A percentile compares a stretch with the other conserved stretches of the same genome.
Evolutionary conservation across 176 grass and related monocot genomes (phyloP).

Genomic region (Chloris gayana): DNA sequence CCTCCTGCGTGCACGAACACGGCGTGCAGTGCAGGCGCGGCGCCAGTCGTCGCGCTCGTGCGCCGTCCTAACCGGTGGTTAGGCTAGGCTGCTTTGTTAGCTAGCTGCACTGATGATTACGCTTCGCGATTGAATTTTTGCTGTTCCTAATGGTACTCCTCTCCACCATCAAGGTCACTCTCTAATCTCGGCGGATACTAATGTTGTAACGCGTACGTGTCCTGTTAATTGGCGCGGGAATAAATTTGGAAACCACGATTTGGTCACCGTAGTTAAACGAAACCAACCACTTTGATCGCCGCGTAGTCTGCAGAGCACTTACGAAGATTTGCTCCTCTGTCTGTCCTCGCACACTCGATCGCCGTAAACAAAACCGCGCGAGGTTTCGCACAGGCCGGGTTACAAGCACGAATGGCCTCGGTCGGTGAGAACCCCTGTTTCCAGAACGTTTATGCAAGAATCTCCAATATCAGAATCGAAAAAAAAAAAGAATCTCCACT

Average conservation of each 20-base stretch:
- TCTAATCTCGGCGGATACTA: background rate
- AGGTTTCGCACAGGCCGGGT: background rate
- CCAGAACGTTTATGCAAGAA: background rate
- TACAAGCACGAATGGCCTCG: conserved; percentile 35
- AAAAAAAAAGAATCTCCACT: no score
- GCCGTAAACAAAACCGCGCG: conserved; percentile 30
- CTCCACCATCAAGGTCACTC: background rate
- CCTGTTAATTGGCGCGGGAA: background rate
- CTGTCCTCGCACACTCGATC: background rate
- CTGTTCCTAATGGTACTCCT: background rate
- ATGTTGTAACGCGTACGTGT: background rate
- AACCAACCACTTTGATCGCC: no score
- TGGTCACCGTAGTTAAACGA: no score
- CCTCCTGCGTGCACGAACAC: background rate
- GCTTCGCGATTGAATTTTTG: background rate
- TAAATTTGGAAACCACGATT: background rate
- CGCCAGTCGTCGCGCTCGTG: background rate
- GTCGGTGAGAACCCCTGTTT: background rate
- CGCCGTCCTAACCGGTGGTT: background rate
- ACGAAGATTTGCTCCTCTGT: conserved; percentile 17
- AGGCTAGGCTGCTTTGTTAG: no score
- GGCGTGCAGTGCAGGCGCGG: background rate
- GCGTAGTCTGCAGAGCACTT: background rate
- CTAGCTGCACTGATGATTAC: background rate
- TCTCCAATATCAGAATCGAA: no score